Base-by-base conservation (phyloP, 73 alveolate species). In the Tetrahymena borealis region DNA sequence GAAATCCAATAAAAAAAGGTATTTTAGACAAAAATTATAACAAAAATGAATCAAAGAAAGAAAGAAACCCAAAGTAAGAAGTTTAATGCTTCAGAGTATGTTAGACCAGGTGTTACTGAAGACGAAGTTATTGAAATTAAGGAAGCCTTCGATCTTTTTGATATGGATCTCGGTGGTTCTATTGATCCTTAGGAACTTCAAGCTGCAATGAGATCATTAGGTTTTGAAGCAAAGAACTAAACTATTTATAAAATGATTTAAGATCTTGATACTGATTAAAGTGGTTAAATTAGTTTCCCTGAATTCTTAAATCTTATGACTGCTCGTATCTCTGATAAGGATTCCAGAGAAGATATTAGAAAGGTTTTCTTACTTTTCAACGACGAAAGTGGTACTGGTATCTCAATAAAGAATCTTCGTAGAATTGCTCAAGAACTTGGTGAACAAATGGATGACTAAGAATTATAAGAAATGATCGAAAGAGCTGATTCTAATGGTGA, bases 151-250 rank as follows among this genome's bases (percentile, higher is more conserved):
- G 98, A 98, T 94, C 96, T 98, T 40, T 94, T 94, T 33, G 96
- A 94, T 85, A 93, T 92, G 40, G 98, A 96, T 85, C 99, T 91
- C 39, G 92, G 93, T 39, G 98, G 98, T 7, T 92, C 97, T 85
- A 97, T 98, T 78, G 99, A 98, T 90, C 99, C 99, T 37, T 96
- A 94, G 93, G 99, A 98, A 96, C 96, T 98, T 39, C 97, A 97
- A 94, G 99, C 98, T 85, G 98, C 99, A 85, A 98, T 98, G 99
- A 94, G 96, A 78, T 93, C 96, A 42, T 92, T 97, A 38, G 99
- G 99, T 40, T 98, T 97, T 94, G 99, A 98, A 91, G 94, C 96
- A 39, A 97, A 98, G 91, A 98, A 98, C 95, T 98, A 98, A 39
- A 97, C 99, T 32, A 98, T 98, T 78, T 98, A 94, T 96, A 93